These are phyloP conservation scores for Candida boidinii DNA, from an alignment of 805 yeast genomes.

Conservation along the genomic window DNA sequence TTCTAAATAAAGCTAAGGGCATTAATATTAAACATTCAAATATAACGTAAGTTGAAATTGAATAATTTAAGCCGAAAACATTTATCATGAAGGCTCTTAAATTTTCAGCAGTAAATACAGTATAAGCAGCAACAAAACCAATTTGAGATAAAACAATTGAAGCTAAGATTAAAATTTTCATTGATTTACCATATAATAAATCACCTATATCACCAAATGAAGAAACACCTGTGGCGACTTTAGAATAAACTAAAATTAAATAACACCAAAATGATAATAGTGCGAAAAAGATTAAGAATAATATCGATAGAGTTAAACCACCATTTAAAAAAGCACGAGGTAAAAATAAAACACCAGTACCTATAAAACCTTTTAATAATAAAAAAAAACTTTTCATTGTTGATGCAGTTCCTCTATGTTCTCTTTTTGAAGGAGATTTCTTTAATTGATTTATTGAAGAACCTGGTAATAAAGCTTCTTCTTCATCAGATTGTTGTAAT, in stretches of 20 bases:
- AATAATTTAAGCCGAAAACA: constrained; percentile 32
- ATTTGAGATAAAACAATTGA: constrained; percentile 66
- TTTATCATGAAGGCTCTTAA: constrained; percentile 52
- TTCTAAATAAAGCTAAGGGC: constrained; percentile 67
- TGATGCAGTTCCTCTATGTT: constrained; percentile 56
- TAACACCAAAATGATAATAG: constrained; percentile 73
- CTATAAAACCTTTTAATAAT: constrained; percentile 65
- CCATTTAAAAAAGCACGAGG: constrained; percentile 70
- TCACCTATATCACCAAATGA: constrained; percentile 77
- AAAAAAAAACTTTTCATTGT: constrained; percentile 65
- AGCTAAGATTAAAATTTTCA: constrained; percentile 52
- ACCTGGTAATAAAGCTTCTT: no score
- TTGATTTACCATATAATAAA: constrained; percentile 52
- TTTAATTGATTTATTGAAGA: constrained; percentile 9
- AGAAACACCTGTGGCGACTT: constrained; percentile 50
- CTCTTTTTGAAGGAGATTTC: constrained; percentile 8
- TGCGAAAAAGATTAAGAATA: constrained; percentile 51
- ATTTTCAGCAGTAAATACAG: constrained; percentile 71
- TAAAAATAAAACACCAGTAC: constrained; percentile 66
- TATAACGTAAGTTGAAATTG: constrained; percentile 38
- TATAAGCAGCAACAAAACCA: constrained; percentile 76
- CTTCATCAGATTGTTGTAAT: no score
- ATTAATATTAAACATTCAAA: constrained; percentile 50
- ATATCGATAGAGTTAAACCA: constrained; percentile 52
- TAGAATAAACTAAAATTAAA: constrained; percentile 51